A percentile compares a stretch with the other conserved stretches of the same genome.
phyloP scores from a whole-genome alignment of 768 basidiomycete genomes.

The Boletellus emodensis region DNA sequence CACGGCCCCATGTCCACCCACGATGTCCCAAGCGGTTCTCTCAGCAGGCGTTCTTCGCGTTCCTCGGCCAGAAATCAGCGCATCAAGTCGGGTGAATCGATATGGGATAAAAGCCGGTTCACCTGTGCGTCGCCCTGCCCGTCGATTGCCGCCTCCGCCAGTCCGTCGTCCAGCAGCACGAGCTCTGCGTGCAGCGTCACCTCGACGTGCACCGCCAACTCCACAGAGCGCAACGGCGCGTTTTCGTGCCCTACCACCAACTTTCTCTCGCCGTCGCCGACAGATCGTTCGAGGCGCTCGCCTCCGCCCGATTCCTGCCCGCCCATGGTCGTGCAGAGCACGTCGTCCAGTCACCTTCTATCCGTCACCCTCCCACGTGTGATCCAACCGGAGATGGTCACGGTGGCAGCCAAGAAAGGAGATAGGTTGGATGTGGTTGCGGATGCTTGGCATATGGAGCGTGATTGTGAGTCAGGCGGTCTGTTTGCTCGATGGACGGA shows the following conservation, averaged over 20 bases:
- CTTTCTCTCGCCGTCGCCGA: constrained; percentile 26
- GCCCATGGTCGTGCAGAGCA: constrained; percentile 42
- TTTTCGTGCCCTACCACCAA: constrained; percentile 15
- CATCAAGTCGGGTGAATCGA: constrained; percentile 22
- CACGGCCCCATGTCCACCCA: constrained; percentile 22
- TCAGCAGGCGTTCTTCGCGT: constrained; percentile 30
- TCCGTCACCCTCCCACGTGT: constrained; percentile 45
- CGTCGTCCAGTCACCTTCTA: constrained; percentile 40
- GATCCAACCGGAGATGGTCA: constrained; percentile 60
- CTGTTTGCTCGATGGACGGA: neutral
- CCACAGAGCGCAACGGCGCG: constrained; percentile 7
- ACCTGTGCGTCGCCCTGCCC: constrained; percentile 28
- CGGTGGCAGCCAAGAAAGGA: constrained; percentile 56
- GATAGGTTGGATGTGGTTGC: constrained; percentile 55
- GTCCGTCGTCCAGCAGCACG: constrained; percentile 21
- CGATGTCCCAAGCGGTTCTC: constrained; percentile 21
- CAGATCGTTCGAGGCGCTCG: constrained; percentile 29
- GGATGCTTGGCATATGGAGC: constrained; percentile 60
- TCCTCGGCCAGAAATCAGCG: constrained; percentile 28
- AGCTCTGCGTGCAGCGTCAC: constrained; percentile 25
- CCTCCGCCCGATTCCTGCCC: constrained; percentile 36
- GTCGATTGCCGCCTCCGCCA: constrained; percentile 22
- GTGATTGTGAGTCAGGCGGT: constrained; percentile 45
- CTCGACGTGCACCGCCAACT: constrained; percentile 19
- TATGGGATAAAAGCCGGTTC: constrained; percentile 29